Base-by-base conservation (phyloP, 2,329 filamentous ascomycete genomes). In the Pestalotiopsis sp. region DNA sequence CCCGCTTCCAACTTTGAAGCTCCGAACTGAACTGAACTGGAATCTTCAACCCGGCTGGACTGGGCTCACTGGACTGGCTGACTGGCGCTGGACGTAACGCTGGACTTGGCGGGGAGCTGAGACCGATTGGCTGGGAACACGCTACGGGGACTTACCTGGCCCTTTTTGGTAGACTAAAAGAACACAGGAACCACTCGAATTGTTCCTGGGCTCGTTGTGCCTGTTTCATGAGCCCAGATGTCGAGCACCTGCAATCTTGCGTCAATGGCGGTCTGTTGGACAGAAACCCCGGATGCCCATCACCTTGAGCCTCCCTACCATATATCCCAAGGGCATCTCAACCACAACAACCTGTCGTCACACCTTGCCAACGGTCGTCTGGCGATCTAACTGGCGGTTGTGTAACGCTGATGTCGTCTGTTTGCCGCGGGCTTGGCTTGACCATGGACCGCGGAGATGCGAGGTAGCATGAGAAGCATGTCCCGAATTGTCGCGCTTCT, bases 101-200 rank as follows among this genome's bases (percentile, higher is more conserved):
- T 52, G 45, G 45, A 52, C 45, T 52, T 36, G 59, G 59, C 27
- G 25, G 27, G 59, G 59, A 23, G 38, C 27, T 23, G 23, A 27
- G 23, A 36, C 63, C 63, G 63, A 66, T 66, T 66, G 63, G 63
- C 63, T 66, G 63, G n/a, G 45, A 66, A 38, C 31, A 23, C 60
- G n/a, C 60, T 49, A 49, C 39, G 41, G n/a, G 23, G 49, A 58
- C 2, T 57, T 23, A 3, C n/a, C 45, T 52, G 45, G 14, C n/a
- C 14, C 7, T 20, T 23, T 9, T 11, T 52, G 45, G 45, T n/a
- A 11, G n/a, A 52, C 45, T 45, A 14, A 4, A 58, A 45, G 52
- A 57, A 57, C 41, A 23, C 39, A 38, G 25, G 45, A 27, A 45
- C 20, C 25, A 20, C 63, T 25, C 49, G 27, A 56, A n/a, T 20